A percentile compares a stretch with the other conserved stretches of the same genome.
phyloP scores from a whole-genome alignment of 2,329 filamentous ascomycete species.

The Xylariaceae sp. region DNA sequence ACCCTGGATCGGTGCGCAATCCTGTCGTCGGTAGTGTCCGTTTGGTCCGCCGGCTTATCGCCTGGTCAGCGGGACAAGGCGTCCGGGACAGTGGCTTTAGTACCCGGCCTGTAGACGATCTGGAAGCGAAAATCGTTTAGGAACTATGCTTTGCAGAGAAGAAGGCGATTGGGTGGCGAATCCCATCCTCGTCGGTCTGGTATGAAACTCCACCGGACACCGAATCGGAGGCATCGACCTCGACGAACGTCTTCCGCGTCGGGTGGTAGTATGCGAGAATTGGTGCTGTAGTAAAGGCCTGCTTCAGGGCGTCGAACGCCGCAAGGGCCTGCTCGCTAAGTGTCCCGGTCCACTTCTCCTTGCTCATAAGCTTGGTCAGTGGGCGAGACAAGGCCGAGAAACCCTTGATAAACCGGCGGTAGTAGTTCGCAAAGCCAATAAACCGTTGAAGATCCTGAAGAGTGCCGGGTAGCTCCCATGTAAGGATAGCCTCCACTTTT shows the following conservation, averaged over 20 bases:
- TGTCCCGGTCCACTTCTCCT: not conserved
- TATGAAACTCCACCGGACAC: not conserved
- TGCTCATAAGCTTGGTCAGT: not conserved
- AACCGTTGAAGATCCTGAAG: slow-evolving; percentile 23
- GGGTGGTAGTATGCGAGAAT: not conserved
- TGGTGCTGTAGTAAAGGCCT: not conserved
- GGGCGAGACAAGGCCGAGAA: not conserved
- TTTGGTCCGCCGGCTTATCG: not conserved
- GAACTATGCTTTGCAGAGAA: slow-evolving; percentile 5
- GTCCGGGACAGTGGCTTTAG: not conserved
- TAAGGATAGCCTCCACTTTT: slow-evolving; percentile 22
- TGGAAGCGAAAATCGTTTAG: slow-evolving; percentile 1
- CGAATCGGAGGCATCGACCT: not conserved
- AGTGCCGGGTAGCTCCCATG: slow-evolving; percentile 21
- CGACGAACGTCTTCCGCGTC: not conserved
- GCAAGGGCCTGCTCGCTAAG: not conserved
- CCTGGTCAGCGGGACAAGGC: not conserved
- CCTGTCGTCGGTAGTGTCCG: not conserved
- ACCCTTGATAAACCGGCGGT: slow-evolving; percentile 12
- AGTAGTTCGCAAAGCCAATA: slow-evolving; percentile 31
- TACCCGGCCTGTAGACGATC: not conserved
- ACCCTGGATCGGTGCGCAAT: not conserved
- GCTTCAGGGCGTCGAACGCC: not conserved
- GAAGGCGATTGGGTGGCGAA: slow-evolving; percentile 1
- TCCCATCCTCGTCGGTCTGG: slow-evolving; percentile 1